These are phyloP conservation scores for Rhodotorula sp. DNA, from an alignment of 1,284 basidiomycete species.

Conservation along the genomic window DNA sequence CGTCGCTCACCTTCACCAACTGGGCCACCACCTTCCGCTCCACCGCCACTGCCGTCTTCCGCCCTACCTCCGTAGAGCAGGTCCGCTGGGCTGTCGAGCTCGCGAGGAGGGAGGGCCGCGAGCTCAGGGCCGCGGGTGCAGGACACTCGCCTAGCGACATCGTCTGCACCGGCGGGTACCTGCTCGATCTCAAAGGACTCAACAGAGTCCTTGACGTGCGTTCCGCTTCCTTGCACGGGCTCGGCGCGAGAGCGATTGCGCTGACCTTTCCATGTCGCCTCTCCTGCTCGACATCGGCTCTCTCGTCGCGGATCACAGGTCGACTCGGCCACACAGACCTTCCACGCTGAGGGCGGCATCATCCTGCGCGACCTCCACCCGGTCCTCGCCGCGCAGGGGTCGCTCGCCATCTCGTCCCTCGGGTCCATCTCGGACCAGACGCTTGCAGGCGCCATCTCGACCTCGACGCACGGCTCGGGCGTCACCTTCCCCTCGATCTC, in stretches of 20 bases:
- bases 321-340: slow-evolving; percentile 67
- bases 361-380: slow-evolving; percentile 59
- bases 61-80: slow-evolving; percentile 70
- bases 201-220: slow-evolving; percentile 72
- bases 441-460: slow-evolving; percentile 88
- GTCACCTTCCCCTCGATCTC: slow-evolving; percentile 79
- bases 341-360: slow-evolving; percentile 76
- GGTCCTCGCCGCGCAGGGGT: slow-evolving; percentile 63
- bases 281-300: slow-evolving; percentile 22
- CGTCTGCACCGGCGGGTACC: slow-evolving; percentile 70
- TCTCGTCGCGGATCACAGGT: slow-evolving; percentile 60
- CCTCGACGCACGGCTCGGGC: slow-evolving; percentile 93
- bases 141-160: slow-evolving; percentile 93
- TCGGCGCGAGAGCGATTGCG: slow-evolving; percentile 3
- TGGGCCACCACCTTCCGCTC: slow-evolving; percentile 59
- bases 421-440: slow-evolving; percentile 98
- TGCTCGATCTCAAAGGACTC: slow-evolving; percentile 74
- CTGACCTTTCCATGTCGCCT: slow-evolving; percentile 11
- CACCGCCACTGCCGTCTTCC: slow-evolving; percentile 63
- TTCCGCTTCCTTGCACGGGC: slow-evolving; percentile 12
- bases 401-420: slow-evolving; percentile 83
- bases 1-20: slow-evolving; percentile 52
- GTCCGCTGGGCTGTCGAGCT: slow-evolving; percentile 80
- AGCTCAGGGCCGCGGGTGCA: slow-evolving; percentile 79
- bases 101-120: slow-evolving; percentile 70